Percentiles rank a stretch among this genome's conserved stretches.
phyloP scores from a whole-genome alignment of 2,329 filamentous ascomycete genomes.

The Fusarium foetens region DNA sequence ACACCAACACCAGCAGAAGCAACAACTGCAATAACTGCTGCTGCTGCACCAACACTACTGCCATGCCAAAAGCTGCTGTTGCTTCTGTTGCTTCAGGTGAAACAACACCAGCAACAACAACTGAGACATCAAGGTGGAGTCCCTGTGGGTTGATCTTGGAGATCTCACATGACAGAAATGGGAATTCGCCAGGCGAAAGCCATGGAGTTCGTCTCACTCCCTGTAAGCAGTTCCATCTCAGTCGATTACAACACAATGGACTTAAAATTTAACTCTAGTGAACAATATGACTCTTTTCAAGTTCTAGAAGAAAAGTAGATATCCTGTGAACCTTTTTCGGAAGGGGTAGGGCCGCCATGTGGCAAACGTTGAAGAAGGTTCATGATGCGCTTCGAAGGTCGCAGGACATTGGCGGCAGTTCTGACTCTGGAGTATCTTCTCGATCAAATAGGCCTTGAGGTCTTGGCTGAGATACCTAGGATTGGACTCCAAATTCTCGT shows the following conservation, averaged over 20 bases:
- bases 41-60: too few relatives aligned
- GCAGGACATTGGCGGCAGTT: rapidly evolving
- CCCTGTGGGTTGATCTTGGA: background rate
- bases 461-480: background rate
- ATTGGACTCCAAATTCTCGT: rapidly evolving
- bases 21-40: too few relatives aligned
- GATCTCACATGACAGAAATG: background rate
- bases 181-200: background rate
- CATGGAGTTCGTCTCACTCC: rapidly evolving
- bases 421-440: background rate
- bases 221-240: rapidly evolving
- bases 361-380: rapidly evolving
- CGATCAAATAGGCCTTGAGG: rapidly evolving
- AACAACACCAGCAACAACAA: too few relatives aligned
- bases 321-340: background rate
- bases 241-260: rapidly evolving
- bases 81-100: too few relatives aligned
- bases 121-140: rapidly evolving
- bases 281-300: background rate
- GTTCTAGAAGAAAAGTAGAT: rapidly evolving
- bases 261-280: background rate
- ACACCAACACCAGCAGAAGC: too few relatives aligned
- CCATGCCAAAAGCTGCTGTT: too few relatives aligned
- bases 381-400: rapidly evolving
- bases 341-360: rapidly evolving